phyloP scores from a whole-genome alignment of 352 stramenopile species.

The Phytophthora vignae region DNA sequence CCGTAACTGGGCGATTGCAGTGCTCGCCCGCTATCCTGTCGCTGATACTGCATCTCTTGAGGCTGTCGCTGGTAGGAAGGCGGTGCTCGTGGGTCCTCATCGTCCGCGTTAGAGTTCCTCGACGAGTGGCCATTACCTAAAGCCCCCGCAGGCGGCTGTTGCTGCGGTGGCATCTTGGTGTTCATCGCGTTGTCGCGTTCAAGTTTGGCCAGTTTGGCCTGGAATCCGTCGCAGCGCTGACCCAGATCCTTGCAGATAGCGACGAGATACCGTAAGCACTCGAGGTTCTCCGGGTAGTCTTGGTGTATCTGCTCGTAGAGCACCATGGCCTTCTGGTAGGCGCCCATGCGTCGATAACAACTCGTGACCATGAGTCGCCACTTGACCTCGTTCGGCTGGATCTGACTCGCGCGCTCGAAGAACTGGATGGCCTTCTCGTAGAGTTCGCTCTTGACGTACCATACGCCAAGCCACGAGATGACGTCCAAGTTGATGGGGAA shows the following conservation, averaged over 20 bases:
- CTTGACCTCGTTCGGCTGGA: slow-evolving; percentile 96
- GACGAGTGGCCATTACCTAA: slow-evolving; percentile 37
- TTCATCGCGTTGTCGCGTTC: slow-evolving; percentile 68
- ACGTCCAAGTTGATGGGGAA: slow-evolving; percentile 97
- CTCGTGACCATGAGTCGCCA: slow-evolving; percentile 97
- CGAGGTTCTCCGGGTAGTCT: slow-evolving; percentile 94
- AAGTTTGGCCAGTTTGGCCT: slow-evolving; percentile 93
- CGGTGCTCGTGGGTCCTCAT: slow-evolving; percentile 25
- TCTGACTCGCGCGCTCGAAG: slow-evolving; percentile 95
- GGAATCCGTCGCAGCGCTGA: slow-evolving; percentile 92
- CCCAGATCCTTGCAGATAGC: slow-evolving; percentile 95
- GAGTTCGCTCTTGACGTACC: slow-evolving; percentile 97
- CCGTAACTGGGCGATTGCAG: slow-evolving; percentile 20
- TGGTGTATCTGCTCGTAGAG: slow-evolving; percentile 96
- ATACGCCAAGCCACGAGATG: slow-evolving; percentile 96
- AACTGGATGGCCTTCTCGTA: slow-evolving; percentile 98
- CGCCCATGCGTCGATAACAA: slow-evolving; percentile 95
- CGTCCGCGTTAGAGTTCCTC: slow-evolving; percentile 23
- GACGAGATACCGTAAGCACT: slow-evolving; percentile 93
- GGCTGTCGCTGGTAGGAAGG: slow-evolving; percentile 32
- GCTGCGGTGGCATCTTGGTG: slow-evolving; percentile 46
- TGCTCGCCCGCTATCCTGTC: slow-evolving; percentile 29
- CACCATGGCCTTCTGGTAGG: slow-evolving; percentile 92
- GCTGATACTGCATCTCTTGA: slow-evolving; percentile 39
- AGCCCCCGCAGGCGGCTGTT: slow-evolving; percentile 27